These are phyloP conservation scores for Psilocybe cubensis DNA, from an alignment of 768 basidiomycete genomes.

Conservation along the genomic window DNA sequence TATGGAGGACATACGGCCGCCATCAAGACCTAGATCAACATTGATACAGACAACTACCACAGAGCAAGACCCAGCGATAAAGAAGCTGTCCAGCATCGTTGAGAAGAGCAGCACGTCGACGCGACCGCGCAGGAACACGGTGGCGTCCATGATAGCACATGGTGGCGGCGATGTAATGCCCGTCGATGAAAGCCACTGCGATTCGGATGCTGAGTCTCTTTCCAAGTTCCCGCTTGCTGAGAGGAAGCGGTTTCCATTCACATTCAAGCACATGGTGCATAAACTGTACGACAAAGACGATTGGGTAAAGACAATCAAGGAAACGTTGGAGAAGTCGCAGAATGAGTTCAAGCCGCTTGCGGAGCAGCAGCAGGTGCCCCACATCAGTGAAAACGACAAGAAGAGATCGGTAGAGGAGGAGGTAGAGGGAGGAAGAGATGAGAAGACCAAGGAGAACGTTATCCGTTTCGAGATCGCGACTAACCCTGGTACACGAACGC, in stretches of 20 bases:
- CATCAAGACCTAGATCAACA: conserved; percentile 15
- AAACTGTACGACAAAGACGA: conserved; percentile 65
- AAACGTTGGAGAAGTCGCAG: conserved; percentile 54
- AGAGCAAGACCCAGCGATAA: conserved; percentile 28
- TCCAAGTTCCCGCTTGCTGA: conserved; percentile 45
- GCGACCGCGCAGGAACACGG: conserved; percentile 29
- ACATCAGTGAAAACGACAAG: neutral
- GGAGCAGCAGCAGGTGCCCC: conserved; percentile 29
- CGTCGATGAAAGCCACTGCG: conserved; percentile 8
- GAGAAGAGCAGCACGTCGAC: conserved; percentile 9
- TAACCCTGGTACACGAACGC: conserved; percentile 20
- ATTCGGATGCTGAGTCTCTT: conserved; percentile 28
- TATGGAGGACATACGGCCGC: conserved; percentile 7
- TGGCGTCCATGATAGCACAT: conserved; percentile 18
- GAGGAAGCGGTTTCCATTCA: conserved; percentile 55
- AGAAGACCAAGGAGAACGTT: conserved; percentile 11
- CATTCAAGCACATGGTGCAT: conserved; percentile 70
- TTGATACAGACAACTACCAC: too few relatives aligned
- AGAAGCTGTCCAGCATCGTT: conserved; percentile 32
- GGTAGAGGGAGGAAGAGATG: conserved; percentile 7
- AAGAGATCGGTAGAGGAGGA: conserved; percentile 21
- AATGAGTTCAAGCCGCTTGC: conserved; percentile 59
- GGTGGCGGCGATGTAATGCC: conserved; percentile 18
- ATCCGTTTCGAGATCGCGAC: conserved; percentile 31
- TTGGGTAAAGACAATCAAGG: conserved; percentile 59